Evolutionary conservation across 2,329 filamentous ascomycete species (phyloP), one percentile per base, ranked within the genome.

Genomic region (Nemania sp.): DNA sequence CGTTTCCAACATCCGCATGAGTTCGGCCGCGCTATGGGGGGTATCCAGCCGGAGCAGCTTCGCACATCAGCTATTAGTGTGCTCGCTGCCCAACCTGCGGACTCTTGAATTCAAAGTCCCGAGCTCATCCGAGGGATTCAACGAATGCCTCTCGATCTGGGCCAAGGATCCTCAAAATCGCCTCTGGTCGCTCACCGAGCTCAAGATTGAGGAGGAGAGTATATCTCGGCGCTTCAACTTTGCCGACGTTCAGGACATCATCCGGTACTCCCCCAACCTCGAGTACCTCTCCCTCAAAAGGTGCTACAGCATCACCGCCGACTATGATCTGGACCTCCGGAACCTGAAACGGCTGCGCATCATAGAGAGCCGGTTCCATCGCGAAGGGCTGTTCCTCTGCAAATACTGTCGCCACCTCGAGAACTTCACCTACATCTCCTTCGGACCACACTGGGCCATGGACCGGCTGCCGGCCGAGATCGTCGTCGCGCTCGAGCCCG

Each of bases 101-200:
- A 57, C 59, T 2, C 49, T 59, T 5, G 50, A 59, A 12, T 49
- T 61, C 47, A 54, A 44, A 28, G 59, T 61, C 7, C 56, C 56
- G 5, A 54, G 47, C 8, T 59, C 56, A 5, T 54, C 52, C 22
- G 56, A 59, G 37, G 56, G 59, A 9, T 60, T 60, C 49, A 60
- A 58, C 46, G 55, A 60, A 11, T 60, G 58, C 36, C 58, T 60
- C 15, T 58, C 55, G 14, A 60, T 60, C 49, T 60, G 58, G 58
- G 52, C 58, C 15, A 61, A 61, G 17, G 48, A 40, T 24, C 47
- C 56, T 4, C 49, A 56, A 0, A 61, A 61, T 37, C 59, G 59
- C 8, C 56, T 61, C 19, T 61, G 59, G 59, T 50, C 56, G 5
- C 47, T 61, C 22, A 44, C 53, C 7, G 50, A 56, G 31, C 53